Evolutionary conservation across 2,329 filamentous ascomycete species (phyloP).

Genomic region (Esteya vermicola): DNA sequence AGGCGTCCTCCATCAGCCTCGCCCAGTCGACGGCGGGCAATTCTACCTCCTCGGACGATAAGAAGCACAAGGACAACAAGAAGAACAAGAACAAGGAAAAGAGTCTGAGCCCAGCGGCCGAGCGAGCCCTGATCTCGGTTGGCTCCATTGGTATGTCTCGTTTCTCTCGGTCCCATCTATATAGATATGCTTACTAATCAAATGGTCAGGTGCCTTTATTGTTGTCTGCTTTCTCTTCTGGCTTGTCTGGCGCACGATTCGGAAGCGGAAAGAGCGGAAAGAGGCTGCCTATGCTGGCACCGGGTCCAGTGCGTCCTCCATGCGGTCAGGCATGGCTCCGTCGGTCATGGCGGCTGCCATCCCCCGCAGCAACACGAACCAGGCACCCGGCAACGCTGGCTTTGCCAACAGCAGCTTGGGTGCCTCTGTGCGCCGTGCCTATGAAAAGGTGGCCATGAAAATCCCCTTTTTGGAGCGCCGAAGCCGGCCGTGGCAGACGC

Average conservation of each 20-base stretch:
- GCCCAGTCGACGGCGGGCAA: too few species aligned
- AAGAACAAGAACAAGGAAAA: slow-evolving; percentile 2
- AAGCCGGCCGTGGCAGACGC: slow-evolving; percentile 15
- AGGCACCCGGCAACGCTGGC: too few species aligned
- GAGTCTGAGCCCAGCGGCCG: slow-evolving; percentile 11
- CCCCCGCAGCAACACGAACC: too few species aligned
- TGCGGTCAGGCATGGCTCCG: neutral
- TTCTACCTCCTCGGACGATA: too few species aligned
- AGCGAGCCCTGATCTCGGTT: slow-evolving; percentile 18
- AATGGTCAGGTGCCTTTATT: slow-evolving; percentile 25
- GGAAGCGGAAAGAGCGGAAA: slow-evolving; percentile 17
- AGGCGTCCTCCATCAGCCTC: too few species aligned
- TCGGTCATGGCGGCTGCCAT: too few species aligned
- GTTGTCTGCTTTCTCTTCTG: slow-evolving; percentile 28
- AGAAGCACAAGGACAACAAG: neutral
- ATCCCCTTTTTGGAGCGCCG: slow-evolving; percentile 20
- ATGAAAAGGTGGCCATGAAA: slow-evolving; percentile 13
- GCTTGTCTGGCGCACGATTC: slow-evolving; percentile 26
- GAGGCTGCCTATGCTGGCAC: neutral
- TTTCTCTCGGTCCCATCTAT: neutral
- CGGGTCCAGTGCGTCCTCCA: neutral
- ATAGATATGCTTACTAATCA: neutral
- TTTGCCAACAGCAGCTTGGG: too few species aligned
- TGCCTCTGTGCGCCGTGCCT: slow-evolving; percentile 4
- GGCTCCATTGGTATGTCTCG: slow-evolving; percentile 19